These are phyloP conservation scores for Ganoderma lucidum DNA, from an alignment of 1,284 basidiomycete species.

Conservation along the genomic window DNA sequence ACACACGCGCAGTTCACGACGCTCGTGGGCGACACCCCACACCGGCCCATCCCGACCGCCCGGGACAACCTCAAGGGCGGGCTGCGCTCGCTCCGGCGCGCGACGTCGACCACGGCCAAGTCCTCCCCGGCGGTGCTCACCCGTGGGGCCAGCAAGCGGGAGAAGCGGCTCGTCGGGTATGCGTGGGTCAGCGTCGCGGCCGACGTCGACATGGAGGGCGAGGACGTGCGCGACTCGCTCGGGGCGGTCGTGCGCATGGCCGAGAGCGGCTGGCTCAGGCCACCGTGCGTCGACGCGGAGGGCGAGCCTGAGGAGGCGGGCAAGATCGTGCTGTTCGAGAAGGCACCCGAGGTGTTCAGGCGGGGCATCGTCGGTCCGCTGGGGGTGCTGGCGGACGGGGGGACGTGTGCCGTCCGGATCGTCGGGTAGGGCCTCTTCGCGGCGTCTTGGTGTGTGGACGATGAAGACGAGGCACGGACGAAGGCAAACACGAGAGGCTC, in stretches of 20 bases:
- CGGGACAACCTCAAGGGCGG: conserved; percentile 77
- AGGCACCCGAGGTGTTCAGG: conserved; percentile 61
- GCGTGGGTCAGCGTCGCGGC: conserved; percentile 77
- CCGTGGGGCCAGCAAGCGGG: conserved; percentile 16
- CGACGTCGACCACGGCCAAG: conserved; percentile 38
- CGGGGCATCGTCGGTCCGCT: conserved; percentile 38
- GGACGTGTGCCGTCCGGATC: conserved; percentile 46
- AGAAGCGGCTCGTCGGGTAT: conserved; percentile 62
- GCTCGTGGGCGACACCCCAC: conserved; percentile 71
- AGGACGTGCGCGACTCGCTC: conserved; percentile 72
- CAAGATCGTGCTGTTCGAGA: conserved; percentile 61
- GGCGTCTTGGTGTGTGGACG: not conserved
- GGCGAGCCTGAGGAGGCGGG: conserved; percentile 40
- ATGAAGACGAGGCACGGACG: not conserved
- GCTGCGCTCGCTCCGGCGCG: conserved; percentile 63
- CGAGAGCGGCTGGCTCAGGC: conserved; percentile 40
- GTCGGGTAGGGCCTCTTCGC: conserved; percentile 25
- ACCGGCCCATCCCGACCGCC: conserved; percentile 68
- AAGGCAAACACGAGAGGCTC: not conserved
- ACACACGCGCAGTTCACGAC: conserved; percentile 72
- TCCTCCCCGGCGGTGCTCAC: conserved; percentile 25
- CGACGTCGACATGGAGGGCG: conserved; percentile 83
- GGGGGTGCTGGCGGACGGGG: conserved; percentile 43
- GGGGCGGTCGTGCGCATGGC: conserved; percentile 62
- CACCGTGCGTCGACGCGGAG: conserved; percentile 47